Base-by-base conservation (phyloP, 2,329 filamentous ascomycete species). In the Aspergillus sp. region DNA sequence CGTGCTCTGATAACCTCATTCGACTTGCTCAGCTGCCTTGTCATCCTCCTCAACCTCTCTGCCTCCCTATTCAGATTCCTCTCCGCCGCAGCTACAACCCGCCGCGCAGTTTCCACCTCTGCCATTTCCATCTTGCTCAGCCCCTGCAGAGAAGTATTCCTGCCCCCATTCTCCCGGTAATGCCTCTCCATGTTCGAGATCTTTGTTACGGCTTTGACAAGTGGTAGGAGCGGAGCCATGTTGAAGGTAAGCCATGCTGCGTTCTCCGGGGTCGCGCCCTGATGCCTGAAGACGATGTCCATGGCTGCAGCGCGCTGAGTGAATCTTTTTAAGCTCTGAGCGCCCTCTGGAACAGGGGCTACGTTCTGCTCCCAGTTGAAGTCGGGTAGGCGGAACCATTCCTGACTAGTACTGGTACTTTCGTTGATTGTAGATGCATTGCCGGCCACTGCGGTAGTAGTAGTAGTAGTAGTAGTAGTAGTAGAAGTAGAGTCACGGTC, bases 181-280 rank as follows among this genome's bases (percentile, higher is more conserved):
- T 70, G 62, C n/a, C 57, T 59, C 55, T 66, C 52, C 5, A 66
- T 63, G 25, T 57, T 66, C 25, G 58, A 34, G 2, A 71, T 19
- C 60, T 67, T 68, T 3, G 52, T 62, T 4, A 74, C 63, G 2
- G 69, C 68, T 34, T 68, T 72, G n/a, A 73, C 55, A 2, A 73
- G 64, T 2, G 69, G 68, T 22, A 69, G 13, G 22, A 66, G n/a
- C 0, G 3, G 2, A 3, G 53, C 13, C 56, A 65, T 61, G 43
- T 69, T 63, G 19, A 57, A 63, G 2, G 64, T 67, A 17, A 72
- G 60, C 69, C 70, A 74, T 4, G 62, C 52, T 5, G 70, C 68
- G 64, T 74, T 62, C 45, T 70, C 63, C 4, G 68, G 60, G 17
- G 62, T 71, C 48, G 66, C 64, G n/a, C 67, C 66, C 46, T 66